Evolutionary conservation across 2,329 filamentous ascomycete genomes (phyloP), one percentile per base, ranked within the genome.

Genomic region (Botrytis cinerea): DNA sequence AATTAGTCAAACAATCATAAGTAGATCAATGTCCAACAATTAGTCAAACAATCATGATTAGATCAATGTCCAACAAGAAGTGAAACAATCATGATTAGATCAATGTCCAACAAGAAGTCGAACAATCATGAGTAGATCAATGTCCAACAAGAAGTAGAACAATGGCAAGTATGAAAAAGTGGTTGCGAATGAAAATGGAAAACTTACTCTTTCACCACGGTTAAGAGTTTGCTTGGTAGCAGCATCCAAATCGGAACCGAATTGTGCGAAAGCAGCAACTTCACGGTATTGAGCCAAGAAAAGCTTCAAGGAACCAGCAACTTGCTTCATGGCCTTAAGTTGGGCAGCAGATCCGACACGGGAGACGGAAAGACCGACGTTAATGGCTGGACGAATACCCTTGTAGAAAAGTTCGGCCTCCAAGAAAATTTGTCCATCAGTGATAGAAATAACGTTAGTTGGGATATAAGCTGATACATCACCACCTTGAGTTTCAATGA

Each of bases 261-360:
- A 99, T 88, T 99, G 96, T 81, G 96, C 95, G 87, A 99, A 99
- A 81, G 96, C 96, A 82, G 96, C 96, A 78, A 99, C 96, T 87
- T 99, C 96, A 96, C 96, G 96, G 91, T 99, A 99, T 89, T 99
- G 96, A 82, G 96, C 96, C 93, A 99, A 93, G 94, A 98, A 99
- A 81, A 99, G 94, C 92, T 99, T 99, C 84, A 99, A 90, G 80
- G 95, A 98, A 91, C 96, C 96, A 83, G 96, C 96, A 82, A 99
- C 96, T 90, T 99, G 96, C 92, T 99, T 99, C 96, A 99, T 99
- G 87, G 96, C 95, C 93, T 98, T 99, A 86, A 98, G 91, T 91
- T 99, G 96, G 84, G 96, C 96, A 85, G 96, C 94, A 83, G 96
- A 99, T 85, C 96, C 96, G 92, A 99, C 96, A 93, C 96, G 96